A percentile compares a stretch with the other conserved stretches of the same genome.
These are phyloP conservation scores for Alternaria solani DNA, from an alignment of 2,329 filamentous ascomycete genomes.

Conservation along the genomic window DNA sequence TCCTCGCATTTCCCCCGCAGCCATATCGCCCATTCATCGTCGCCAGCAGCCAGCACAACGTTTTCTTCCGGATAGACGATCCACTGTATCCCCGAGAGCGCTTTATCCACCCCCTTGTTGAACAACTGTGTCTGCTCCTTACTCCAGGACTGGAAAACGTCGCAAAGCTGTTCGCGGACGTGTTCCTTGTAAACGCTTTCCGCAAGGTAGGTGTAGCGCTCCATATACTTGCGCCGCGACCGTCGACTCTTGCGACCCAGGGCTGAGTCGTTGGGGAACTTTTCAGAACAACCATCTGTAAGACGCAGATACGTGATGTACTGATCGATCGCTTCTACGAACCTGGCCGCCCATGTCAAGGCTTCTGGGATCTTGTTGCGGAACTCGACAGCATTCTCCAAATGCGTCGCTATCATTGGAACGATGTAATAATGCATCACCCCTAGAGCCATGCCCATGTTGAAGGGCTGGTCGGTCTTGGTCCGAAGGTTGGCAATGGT, in stretches of 20 bases:
- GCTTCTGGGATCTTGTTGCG: background rate
- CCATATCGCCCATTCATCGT: slow-evolving; percentile 23
- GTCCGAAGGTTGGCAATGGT: background rate
- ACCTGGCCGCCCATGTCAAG: slow-evolving; percentile 2
- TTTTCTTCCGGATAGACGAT: slow-evolving; percentile 17
- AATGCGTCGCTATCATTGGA: slow-evolving; percentile 8
- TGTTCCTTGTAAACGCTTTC: slow-evolving; percentile 9
- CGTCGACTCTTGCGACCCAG: slow-evolving; percentile 3
- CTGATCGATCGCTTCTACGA: slow-evolving; percentile 16
- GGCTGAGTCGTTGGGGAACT: background rate
- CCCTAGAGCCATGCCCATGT: slow-evolving; percentile 11
- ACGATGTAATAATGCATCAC: slow-evolving; percentile 16
- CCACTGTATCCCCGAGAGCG: slow-evolving; percentile 15
- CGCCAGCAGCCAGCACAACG: slow-evolving; percentile 14
- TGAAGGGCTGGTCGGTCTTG: slow-evolving; percentile 8
- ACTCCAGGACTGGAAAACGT: slow-evolving; percentile 14
- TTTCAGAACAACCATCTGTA: slow-evolving; percentile 6
- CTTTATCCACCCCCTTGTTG: slow-evolving; percentile 28
- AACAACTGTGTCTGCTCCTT: slow-evolving; percentile 20
- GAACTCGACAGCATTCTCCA: slow-evolving; percentile 15
- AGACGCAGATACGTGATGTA: slow-evolving; percentile 8
- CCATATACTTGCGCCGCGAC: slow-evolving; percentile 9
- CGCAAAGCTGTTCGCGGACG: slow-evolving; percentile 10
- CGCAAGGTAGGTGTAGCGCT: slow-evolving; percentile 8
- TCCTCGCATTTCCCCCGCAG: slow-evolving; percentile 17